Percentiles rank a stretch among this genome's conserved stretches.
Conservation (phyloP, 257 asterid species). For the Primulina tabacum region DNA sequence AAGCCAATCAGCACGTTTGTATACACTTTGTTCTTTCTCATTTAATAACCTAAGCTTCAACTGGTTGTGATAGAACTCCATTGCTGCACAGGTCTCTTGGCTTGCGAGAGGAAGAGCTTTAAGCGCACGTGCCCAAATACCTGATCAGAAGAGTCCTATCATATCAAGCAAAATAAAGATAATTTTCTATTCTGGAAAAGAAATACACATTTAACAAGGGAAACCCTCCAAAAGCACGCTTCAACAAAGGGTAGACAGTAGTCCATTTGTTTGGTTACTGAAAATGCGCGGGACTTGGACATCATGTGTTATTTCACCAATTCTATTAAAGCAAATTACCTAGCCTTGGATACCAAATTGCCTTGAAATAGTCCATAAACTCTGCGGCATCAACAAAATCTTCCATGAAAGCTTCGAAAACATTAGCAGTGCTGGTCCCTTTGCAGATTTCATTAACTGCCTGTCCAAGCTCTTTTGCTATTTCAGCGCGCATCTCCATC, state of each 20-base stretch:
- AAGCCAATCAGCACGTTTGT: slow-evolving; percentile 83
- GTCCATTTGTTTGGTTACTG: slow-evolving; percentile 5
- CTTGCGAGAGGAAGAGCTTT: slow-evolving; percentile 77
- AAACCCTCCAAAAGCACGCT: neutral
- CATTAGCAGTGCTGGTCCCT: slow-evolving; percentile 42
- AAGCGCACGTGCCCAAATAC: slow-evolving; percentile 59
- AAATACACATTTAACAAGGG: slow-evolving; percentile 8
- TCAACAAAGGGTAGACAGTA: neutral
- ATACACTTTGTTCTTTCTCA: slow-evolving; percentile 56
- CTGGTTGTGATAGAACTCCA: slow-evolving; percentile 88
- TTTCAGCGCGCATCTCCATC: slow-evolving; percentile 43
- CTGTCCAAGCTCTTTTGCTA: slow-evolving; percentile 59
- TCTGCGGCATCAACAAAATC: slow-evolving; percentile 56
- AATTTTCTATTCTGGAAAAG: neutral
- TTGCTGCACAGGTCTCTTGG: slow-evolving; percentile 79
- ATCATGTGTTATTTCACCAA: slow-evolving; percentile 1
- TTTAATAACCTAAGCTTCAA: slow-evolving; percentile 71
- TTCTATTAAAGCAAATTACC: slow-evolving; percentile 39
- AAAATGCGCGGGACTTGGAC: slow-evolving; percentile 2
- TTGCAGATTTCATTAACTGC: slow-evolving; percentile 53
- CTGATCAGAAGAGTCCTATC: slow-evolving; percentile 38
- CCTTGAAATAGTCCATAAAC: slow-evolving; percentile 81
- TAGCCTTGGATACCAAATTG: slow-evolving; percentile 76
- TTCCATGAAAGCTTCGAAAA: slow-evolving; percentile 55
- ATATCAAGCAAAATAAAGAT: slow-evolving; percentile 1